Evolutionary conservation across 495 filamentous ascomycete species (phyloP), one percentile per base, ranked within the genome.

Genomic region (Xylona heveae): DNA sequence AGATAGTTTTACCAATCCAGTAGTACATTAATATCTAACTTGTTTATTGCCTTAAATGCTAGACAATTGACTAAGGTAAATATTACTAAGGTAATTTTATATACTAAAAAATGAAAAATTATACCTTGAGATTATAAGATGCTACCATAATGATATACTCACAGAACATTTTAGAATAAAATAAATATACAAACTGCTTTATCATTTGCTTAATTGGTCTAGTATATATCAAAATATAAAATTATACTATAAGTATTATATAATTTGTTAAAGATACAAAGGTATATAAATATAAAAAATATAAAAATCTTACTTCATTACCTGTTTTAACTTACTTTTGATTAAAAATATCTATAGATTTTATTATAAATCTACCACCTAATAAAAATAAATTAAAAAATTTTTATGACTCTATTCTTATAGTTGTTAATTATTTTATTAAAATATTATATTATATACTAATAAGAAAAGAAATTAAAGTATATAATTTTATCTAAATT

Each of bases 351-450:
- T n/a, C n/a, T n/a, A n/a, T 25, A 25, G 13, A 8, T 8, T 25
- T 8, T 25, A 25, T 7, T 8, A 25, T 25, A 7, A 7, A 8
- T 25, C 13, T 25, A 25, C 13, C 13, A 25, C 23, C 13, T 8
- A 8, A 25, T 25, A 8, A 25, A 8, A 25, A 13, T 25, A 25
- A 13, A 25, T 25, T 25, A 25, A 25, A 25, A 25, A 25, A 25
- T 13, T 25, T 25, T 25, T 8, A 13, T 25, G 7, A 25, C 13
- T 8, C 23, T 25, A 13, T 8, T 25, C 7, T 8, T 25, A 25
- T 25, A 25, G 23, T 25, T 25, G 7, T 25, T 25, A 25, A 25
- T 25, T 25, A 25, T 25, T 25, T 8, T 25, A 13, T 25, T 25
- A 8, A 25, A 13, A 25, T 25, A 8, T 8, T 25, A 25, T 25